These are phyloP conservation scores for Kurtzmaniella fragi DNA, from an alignment of 805 yeast species.

Conservation along the genomic window DNA sequence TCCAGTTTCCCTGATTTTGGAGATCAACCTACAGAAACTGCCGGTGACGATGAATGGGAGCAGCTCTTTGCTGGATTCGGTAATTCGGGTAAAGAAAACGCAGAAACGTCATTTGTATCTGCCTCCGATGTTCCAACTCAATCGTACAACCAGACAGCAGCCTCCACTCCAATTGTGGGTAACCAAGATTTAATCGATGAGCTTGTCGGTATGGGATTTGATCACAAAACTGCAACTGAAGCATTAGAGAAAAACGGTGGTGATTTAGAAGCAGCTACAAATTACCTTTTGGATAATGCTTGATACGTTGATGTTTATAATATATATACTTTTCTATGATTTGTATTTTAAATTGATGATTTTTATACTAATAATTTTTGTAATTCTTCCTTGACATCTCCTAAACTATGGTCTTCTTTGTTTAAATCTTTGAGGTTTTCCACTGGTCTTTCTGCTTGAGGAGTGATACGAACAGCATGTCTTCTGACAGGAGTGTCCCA, in stretches of 20 bases:
- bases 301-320: conserved; percentile 13
- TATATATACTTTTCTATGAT: background rate
- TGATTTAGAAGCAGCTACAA: conserved; percentile 85
- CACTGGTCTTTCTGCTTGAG: conserved; percentile 70
- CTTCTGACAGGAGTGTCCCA: conserved; percentile 65
- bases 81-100: conserved; percentile 23
- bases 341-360: background rate
- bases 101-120: conserved; percentile 12
- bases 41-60: conserved; percentile 81
- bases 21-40: conserved; percentile 31
- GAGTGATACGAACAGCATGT: conserved; percentile 71
- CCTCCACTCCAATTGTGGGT: conserved; percentile 17
- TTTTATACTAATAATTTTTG: background rate
- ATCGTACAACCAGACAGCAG: conserved; percentile 7
- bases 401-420: conserved; percentile 19
- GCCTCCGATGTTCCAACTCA: conserved; percentile 1
- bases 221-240: conserved; percentile 52
- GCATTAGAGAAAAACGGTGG: conserved; percentile 70
- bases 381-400: conserved; percentile 3
- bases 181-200: conserved; percentile 64
- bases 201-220: conserved; percentile 86
- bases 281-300: conserved; percentile 71
- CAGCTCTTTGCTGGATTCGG: conserved; percentile 89
- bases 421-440: conserved; percentile 35
- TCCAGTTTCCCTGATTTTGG: conserved; percentile 9